Conservation (phyloP, 2,329 filamentous ascomycete species). For the Fusarium sulawesiense region DNA sequence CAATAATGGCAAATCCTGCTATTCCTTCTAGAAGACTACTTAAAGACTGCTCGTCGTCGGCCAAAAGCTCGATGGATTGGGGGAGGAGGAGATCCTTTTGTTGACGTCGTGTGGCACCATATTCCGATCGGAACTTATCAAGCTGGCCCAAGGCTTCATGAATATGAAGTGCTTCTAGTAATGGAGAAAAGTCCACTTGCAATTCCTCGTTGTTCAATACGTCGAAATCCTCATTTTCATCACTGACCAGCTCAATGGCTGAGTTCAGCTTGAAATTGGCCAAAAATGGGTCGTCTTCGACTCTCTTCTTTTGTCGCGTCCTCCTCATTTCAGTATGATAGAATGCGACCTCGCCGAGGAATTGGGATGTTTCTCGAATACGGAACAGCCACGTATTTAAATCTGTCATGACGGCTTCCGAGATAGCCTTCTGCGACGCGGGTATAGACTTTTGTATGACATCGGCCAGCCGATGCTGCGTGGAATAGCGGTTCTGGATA, state of each 20-base stretch:
- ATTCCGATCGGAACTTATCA: conserved; percentile 90
- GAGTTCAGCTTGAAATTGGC: conserved; percentile 92
- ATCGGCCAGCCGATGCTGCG: conserved; percentile 93
- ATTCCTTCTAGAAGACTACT: conserved; percentile 93
- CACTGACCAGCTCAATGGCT: conserved; percentile 92
- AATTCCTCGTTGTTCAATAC: conserved; percentile 95
- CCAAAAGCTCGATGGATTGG: conserved; percentile 76
- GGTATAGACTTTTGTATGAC: conserved; percentile 97
- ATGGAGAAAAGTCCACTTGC: conserved; percentile 91
- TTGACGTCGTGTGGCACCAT: conserved; percentile 87
- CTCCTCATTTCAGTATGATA: conserved; percentile 93
- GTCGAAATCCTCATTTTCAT: conserved; percentile 96
- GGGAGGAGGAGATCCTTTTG: conserved; percentile 94
- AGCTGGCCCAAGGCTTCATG: conserved; percentile 93
- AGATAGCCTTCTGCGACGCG: conserved; percentile 89
- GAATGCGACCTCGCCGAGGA: conserved; percentile 94
- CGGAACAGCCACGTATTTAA: conserved; percentile 96
- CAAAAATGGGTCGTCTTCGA: conserved; percentile 79
- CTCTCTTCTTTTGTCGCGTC: conserved; percentile 82
- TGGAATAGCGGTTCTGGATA: conserved; percentile 84
- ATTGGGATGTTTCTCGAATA: conserved; percentile 95
- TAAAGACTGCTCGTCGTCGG: conserved; percentile 86
- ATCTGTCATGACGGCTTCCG: conserved; percentile 96
- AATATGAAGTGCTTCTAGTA: conserved; percentile 96
- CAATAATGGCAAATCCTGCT: conserved; percentile 95